phyloP scores from a whole-genome alignment of 2,329 filamentous ascomycete species.

The Aspergillus ochraceus region DNA sequence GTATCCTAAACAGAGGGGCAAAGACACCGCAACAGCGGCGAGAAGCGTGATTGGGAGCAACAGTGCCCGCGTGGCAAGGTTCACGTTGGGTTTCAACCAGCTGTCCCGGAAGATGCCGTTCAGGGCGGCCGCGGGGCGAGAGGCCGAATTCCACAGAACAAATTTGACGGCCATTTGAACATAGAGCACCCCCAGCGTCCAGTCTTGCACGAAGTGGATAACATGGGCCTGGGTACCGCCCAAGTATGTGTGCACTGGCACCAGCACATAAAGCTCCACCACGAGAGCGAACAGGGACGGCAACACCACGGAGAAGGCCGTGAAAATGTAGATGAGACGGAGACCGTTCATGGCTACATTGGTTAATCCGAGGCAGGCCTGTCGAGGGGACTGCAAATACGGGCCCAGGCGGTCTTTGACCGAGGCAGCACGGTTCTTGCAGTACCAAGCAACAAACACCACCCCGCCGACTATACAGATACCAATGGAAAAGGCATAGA shows the following conservation, averaged over 20 bases:
- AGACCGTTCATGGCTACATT: constrained; percentile 34
- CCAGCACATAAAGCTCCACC: constrained; percentile 83
- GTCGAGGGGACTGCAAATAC: constrained; percentile 31
- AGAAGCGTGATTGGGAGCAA: constrained; percentile 71
- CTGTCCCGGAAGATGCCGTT: constrained; percentile 72
- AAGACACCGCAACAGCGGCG: constrained; percentile 61
- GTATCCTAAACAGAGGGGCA: constrained; percentile 63
- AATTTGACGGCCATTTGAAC: constrained; percentile 75
- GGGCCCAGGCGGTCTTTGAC: constrained; percentile 25
- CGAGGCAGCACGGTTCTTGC: constrained; percentile 22
- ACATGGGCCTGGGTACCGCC: constrained; percentile 35
- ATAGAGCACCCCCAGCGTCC: constrained; percentile 90
- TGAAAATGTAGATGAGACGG: constrained; percentile 72
- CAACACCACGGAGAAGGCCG: constrained; percentile 72
- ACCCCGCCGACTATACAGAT: constrained; percentile 74
- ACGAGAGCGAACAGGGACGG: constrained; percentile 77
- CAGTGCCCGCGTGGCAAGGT: constrained; percentile 79
- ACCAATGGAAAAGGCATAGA: constrained; percentile 93
- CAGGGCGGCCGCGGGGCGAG: constrained; percentile 72
- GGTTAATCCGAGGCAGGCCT: constrained; percentile 24
- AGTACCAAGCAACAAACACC: constrained; percentile 62
- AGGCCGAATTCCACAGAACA: constrained; percentile 66
- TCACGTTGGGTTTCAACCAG: constrained; percentile 75
- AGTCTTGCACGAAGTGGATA: constrained; percentile 86
- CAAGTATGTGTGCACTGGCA: constrained; percentile 82